Evolutionary conservation across 169 alveolate genomes (phyloP), one percentile per base, ranked within the genome.

Genomic region (Plasmodium cynomolgi): DNA sequence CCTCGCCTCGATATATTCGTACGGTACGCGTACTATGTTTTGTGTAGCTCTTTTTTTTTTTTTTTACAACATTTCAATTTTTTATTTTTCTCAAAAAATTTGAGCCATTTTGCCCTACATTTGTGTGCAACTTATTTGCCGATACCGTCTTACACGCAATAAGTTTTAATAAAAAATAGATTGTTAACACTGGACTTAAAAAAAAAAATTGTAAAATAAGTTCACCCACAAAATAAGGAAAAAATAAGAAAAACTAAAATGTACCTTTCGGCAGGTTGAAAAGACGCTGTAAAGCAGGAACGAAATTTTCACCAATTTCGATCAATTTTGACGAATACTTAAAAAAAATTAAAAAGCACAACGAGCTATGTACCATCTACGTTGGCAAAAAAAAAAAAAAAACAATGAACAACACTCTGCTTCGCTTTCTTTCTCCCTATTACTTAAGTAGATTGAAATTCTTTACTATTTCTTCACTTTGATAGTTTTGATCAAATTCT

Each of bases 391-490:
- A 29, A 29, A 29, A 29, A 29, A 29, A 3, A 29, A 47, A 79
- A 33, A 3, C 7, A 81, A 41, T 20, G 39, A 15, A 7, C 50
- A 29, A 9, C 29, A 1, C 31, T 80, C 56, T 41, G 3, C n/a
- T 80, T 80, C 31, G 3, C 31, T 80, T 81, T 26, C 44, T 13
- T 17, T 54, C 15, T 39, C 34, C 17, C 58, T 90, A 90, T 79
- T 90, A 74, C 26, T 79, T 79, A 81, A 90, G 82, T 20, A 62
- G 83, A 31, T 81, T 90, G 33, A 90, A 68, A n/a, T 80, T 90
- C 82, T 90, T 79, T 20, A 39, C 17, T 15, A 58, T 80, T 80
- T 90, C 94, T 68, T 90, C 91, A 79, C 58, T 81, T 80, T 80
- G 74, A 58, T 58, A 90, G 15, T 56, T 90, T 34, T 90, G 41